Conservation (phyloP, 257 asterid species). For the Lithospermum erythrorhizon region DNA sequence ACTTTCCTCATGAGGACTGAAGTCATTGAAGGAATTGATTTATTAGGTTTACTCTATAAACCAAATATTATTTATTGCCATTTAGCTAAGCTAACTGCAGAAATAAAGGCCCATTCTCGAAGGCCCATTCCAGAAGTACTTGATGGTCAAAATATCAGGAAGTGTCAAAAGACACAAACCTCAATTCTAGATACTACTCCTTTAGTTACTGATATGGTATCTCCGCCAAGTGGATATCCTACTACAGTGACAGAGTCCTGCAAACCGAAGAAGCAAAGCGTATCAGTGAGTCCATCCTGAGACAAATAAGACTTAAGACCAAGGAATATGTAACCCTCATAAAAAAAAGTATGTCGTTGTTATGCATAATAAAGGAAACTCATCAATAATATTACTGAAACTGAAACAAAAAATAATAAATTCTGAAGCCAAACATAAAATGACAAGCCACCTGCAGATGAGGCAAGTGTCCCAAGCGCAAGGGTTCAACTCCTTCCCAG, state of each 20-base stretch:
- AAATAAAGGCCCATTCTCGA: not conserved
- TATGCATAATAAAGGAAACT: not conserved
- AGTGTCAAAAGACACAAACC: constrained; percentile 37
- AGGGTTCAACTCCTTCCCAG: constrained; percentile 84
- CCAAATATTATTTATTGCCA: too few species aligned
- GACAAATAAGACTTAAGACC: not conserved
- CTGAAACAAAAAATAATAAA: too few species aligned
- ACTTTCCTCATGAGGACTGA: not conserved
- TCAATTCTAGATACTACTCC: constrained; percentile 98
- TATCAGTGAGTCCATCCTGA: constrained; percentile 1
- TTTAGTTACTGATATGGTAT: constrained; percentile 92
- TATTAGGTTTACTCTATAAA: not conserved
- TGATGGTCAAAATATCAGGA: not conserved
- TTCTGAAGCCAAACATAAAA: constrained; percentile 8
- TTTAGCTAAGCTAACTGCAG: too few species aligned
- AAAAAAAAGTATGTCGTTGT: too few species aligned
- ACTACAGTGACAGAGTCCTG: constrained; percentile 95
- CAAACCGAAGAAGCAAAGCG: constrained; percentile 13
- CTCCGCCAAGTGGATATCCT: constrained; percentile 98
- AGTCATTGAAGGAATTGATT: not conserved
- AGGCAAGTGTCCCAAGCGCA: constrained; percentile 64
- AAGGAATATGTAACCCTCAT: too few species aligned
- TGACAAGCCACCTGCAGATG: constrained; percentile 52
- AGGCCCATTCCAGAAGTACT: not conserved
- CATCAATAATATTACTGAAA: not conserved